phyloP scores from a whole-genome alignment of 1,284 basidiomycete species.

The Vanrija humicola region DNA sequence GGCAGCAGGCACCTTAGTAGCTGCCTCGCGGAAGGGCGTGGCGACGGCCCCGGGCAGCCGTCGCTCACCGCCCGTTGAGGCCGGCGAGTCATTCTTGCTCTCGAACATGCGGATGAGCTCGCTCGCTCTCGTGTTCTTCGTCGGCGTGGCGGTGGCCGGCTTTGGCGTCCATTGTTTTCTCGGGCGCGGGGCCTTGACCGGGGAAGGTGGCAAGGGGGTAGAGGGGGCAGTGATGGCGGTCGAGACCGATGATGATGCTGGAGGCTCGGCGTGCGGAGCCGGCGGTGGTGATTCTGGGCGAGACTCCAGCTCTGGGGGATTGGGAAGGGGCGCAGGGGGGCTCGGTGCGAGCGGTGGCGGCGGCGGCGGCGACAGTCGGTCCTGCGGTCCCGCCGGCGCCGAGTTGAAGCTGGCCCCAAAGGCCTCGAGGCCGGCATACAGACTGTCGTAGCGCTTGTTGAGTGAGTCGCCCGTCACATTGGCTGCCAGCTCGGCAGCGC shows the following conservation, averaged over 20 bases:
- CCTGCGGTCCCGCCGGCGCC: background rate
- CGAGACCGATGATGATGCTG: background rate
- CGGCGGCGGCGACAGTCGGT: background rate
- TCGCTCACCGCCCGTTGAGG: conserved; percentile 31
- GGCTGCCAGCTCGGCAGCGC: too few species aligned
- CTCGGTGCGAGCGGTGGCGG: background rate
- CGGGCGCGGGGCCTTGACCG: background rate
- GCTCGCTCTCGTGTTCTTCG: conserved; percentile 22
- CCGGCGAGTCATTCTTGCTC: background rate
- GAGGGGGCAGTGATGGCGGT: background rate
- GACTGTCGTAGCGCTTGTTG: too few species aligned
- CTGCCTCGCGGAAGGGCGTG: too few species aligned
- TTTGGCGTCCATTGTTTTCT: too few species aligned
- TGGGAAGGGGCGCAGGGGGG: too few species aligned
- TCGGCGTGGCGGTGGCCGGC: background rate
- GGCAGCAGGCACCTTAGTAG: too few species aligned
- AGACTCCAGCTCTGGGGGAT: too few species aligned
- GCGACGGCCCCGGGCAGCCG: too few species aligned
- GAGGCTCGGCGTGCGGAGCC: too few species aligned
- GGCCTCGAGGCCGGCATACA: too few species aligned
- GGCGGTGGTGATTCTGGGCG: too few species aligned
- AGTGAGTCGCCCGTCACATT: too few species aligned
- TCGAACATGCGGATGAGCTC: conserved; percentile 45
- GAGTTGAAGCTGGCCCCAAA: background rate
- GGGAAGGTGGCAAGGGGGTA: conserved; percentile 7